phyloP scores from a whole-genome alignment of 768 basidiomycete species.

The Tylopilus sp. region DNA sequence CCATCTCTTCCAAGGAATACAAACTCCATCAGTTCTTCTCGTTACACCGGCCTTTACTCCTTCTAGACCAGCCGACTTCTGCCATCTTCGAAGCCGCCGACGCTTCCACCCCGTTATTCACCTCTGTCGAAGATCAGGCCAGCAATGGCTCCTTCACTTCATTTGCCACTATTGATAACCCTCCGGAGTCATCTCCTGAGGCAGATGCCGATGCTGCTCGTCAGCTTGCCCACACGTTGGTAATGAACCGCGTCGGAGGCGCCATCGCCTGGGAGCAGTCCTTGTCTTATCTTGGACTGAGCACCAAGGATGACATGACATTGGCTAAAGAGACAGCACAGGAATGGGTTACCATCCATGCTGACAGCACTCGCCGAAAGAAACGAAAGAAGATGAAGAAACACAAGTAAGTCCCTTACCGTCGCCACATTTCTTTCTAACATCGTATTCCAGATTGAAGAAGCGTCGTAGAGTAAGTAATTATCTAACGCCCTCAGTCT shows the following conservation, averaged over 20 bases:
- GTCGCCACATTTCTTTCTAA: conserved; percentile 12
- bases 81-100: conserved; percentile 45
- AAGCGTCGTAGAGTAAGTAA: conserved; percentile 80
- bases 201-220: conserved; percentile 79
- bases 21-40: conserved; percentile 85
- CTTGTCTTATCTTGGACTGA: conserved; percentile 61
- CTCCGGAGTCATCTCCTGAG: conserved; percentile 53
- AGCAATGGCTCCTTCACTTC: conserved; percentile 26
- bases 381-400: conserved; percentile 94
- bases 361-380: conserved; percentile 85
- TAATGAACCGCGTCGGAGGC: conserved; percentile 61
- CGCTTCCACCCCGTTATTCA: conserved; percentile 17
- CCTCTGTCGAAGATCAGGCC: conserved; percentile 19
- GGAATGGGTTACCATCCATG: conserved; percentile 61
- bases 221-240: conserved; percentile 71
- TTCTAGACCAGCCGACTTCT: conserved; percentile 58
- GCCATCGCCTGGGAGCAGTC: conserved; percentile 67
- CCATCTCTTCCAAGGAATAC: conserved; percentile 63
- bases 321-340: conserved; percentile 52
- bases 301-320: conserved; percentile 46
- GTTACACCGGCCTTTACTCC: conserved; percentile 72
- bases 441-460: conserved; percentile 56
- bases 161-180: conserved; percentile 37
- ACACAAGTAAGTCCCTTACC: conserved; percentile 68
- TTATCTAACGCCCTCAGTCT: conserved; percentile 2